Conservation (phyloP, 2,329 filamentous ascomycete species). For the Xylaria arbuscula region DNA sequence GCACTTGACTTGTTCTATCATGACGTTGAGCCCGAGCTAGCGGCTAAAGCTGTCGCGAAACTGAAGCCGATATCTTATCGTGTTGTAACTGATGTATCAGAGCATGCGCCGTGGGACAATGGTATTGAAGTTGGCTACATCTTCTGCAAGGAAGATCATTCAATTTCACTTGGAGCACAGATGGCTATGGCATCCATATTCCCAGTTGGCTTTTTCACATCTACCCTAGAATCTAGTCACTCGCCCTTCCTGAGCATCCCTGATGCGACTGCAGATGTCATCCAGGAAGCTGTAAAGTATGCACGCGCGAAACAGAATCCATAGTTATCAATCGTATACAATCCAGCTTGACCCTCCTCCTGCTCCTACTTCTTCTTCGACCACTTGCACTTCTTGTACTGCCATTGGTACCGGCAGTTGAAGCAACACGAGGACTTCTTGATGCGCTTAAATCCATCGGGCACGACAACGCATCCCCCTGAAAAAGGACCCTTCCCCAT, state of each 20-base stretch:
- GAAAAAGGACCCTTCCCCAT: background rate
- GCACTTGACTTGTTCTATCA: background rate
- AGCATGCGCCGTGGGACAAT: background rate
- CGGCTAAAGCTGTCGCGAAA: background rate
- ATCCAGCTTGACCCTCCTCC: too few relatives aligned
- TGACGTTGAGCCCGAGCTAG: background rate
- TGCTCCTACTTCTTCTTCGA: too few relatives aligned
- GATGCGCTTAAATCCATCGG: background rate
- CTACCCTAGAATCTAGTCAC: background rate
- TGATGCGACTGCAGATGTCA: background rate
- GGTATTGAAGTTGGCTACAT: background rate
- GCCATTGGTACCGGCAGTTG: background rate
- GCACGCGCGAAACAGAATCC: background rate
- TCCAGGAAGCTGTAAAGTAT: background rate
- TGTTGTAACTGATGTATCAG: background rate
- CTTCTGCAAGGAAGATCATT: background rate
- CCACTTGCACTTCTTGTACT: background rate
- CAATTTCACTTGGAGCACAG: background rate
- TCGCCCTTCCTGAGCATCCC: slow-evolving; percentile 4
- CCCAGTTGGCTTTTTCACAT: background rate
- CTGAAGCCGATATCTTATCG: background rate
- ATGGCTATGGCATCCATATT: slow-evolving; percentile 1
- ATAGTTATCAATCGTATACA: background rate
- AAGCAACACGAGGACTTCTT: background rate
- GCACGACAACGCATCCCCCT: background rate